Conservation (phyloP, 2,329 filamentous ascomycete genomes). For the Aspergillus ochraceoroseus region DNA sequence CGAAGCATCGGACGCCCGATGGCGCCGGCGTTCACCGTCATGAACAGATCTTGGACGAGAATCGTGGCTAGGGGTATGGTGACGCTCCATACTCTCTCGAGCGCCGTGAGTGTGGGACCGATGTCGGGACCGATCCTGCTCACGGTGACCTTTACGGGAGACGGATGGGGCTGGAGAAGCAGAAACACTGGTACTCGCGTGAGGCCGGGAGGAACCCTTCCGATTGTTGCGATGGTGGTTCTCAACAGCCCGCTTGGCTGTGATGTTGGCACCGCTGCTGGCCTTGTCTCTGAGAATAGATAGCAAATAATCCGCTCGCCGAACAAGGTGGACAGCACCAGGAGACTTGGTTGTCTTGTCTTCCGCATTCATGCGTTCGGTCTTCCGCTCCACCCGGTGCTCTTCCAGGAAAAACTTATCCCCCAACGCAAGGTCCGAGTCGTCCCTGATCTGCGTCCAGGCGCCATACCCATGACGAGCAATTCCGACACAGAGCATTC, state of each 20-base stretch:
- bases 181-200: constrained; percentile 39
- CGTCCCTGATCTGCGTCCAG: constrained; percentile 91
- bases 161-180: constrained; percentile 45
- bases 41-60: constrained; percentile 35
- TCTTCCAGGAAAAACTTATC: constrained; percentile 97
- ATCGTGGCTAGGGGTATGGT: constrained; percentile 41
- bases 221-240: constrained; percentile 96
- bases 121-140: constrained; percentile 41
- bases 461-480: constrained; percentile 91
- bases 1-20: constrained; percentile 32
- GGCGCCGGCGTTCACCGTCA: constrained; percentile 34
- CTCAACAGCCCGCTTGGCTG: constrained; percentile 73
- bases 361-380: constrained; percentile 69
- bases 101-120: constrained; percentile 40
- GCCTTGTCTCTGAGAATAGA: constrained; percentile 90
- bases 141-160: constrained; percentile 41
- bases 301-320: constrained; percentile 87
- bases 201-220: constrained; percentile 48
- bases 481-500: constrained; percentile 93
- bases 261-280: constrained; percentile 57
- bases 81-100: constrained; percentile 43
- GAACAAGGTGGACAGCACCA: constrained; percentile 93
- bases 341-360: constrained; percentile 65
- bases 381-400: constrained; percentile 96
- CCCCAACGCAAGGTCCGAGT: constrained; percentile 73